Evolutionary conservation across 1,284 basidiomycete species (phyloP).

Genomic region (Apiotrichum siamense): DNA sequence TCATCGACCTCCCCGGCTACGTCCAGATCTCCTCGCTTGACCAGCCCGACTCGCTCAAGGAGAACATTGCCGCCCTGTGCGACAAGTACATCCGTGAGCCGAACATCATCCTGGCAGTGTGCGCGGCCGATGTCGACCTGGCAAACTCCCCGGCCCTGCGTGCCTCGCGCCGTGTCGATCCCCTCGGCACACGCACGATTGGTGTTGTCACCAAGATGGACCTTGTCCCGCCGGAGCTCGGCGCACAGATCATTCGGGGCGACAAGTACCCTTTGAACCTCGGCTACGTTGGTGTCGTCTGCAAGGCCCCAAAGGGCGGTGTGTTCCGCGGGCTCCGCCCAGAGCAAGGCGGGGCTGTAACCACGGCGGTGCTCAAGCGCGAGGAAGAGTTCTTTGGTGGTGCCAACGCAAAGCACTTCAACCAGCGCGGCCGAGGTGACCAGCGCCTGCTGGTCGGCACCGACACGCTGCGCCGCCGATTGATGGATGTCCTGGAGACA

Average conservation of each 20-base stretch:
- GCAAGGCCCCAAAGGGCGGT: constrained; percentile 56
- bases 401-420: constrained; percentile 58
- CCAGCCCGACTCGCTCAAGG: constrained; percentile 89
- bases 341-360: constrained; percentile 35
- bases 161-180: constrained; percentile 89
- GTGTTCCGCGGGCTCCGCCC: constrained; percentile 44
- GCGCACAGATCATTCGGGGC: constrained; percentile 73
- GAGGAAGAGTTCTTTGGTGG: constrained; percentile 77
- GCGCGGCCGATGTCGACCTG: constrained; percentile 95
- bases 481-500: constrained; percentile 96
- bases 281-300: constrained; percentile 96
- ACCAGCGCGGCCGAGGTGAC: constrained; percentile 41
- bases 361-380: constrained; percentile 57
- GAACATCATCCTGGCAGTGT: constrained; percentile 96
- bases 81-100: constrained; percentile 97
- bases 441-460: constrained; percentile 74
- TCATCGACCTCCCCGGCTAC: constrained; percentile 97
- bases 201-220: constrained; percentile 99
- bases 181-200: constrained; percentile 87
- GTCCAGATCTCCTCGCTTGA: constrained; percentile 92
- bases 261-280: constrained; percentile 96
- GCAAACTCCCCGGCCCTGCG: constrained; percentile 95
- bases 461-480: constrained; percentile 72
- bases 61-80: constrained; percentile 82
- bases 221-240: constrained; percentile 77